These are phyloP conservation scores for Geosmithia putterillii DNA, from an alignment of 2,329 filamentous ascomycete species.

Conservation along the genomic window DNA sequence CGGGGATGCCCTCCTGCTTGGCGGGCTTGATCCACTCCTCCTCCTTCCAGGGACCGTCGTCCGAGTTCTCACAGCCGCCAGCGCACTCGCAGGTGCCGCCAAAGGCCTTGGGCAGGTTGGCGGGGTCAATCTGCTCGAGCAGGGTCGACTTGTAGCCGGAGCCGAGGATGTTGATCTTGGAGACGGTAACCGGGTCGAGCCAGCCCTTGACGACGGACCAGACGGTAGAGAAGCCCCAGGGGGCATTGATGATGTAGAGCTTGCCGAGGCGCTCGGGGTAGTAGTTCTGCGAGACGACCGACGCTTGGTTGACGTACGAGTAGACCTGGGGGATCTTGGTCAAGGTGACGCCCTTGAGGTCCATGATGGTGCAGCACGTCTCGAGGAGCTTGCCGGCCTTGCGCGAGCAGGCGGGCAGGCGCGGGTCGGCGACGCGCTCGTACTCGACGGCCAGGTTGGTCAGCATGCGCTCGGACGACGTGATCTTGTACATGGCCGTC, in stretches of 20 bases:
- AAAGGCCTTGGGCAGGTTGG: conserved; percentile 81
- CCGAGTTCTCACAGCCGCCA: conserved; percentile 76
- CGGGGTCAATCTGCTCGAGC: conserved; percentile 69
- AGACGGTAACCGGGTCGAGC: conserved; percentile 90
- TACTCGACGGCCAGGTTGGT: conserved; percentile 96
- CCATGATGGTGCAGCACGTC: conserved; percentile 97
- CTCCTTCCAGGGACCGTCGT: conserved; percentile 83
- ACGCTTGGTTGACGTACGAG: conserved; percentile 74
- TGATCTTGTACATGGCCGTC: conserved; percentile 83
- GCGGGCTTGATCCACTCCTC: conserved; percentile 51
- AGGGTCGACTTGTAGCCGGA: conserved; percentile 73
- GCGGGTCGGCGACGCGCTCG: conserved; percentile 87
- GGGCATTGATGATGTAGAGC: conserved; percentile 95
- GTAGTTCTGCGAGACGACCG: conserved; percentile 92
- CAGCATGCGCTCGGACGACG: conserved; percentile 84
- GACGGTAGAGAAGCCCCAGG: conserved; percentile 83
- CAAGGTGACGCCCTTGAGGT: conserved; percentile 87
- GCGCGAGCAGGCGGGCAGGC: conserved; percentile 88
- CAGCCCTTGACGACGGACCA: conserved; percentile 85
- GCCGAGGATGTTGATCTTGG: conserved; percentile 90
- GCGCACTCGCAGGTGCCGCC: conserved; percentile 74
- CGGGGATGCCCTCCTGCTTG: conserved; percentile 46
- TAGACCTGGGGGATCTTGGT: conserved; percentile 74
- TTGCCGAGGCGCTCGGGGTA: conserved; percentile 95
- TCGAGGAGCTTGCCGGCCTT: conserved; percentile 83